Evolutionary conservation across 2,329 filamentous ascomycete genomes (phyloP).

Genomic region (Diplodia intermedia): DNA sequence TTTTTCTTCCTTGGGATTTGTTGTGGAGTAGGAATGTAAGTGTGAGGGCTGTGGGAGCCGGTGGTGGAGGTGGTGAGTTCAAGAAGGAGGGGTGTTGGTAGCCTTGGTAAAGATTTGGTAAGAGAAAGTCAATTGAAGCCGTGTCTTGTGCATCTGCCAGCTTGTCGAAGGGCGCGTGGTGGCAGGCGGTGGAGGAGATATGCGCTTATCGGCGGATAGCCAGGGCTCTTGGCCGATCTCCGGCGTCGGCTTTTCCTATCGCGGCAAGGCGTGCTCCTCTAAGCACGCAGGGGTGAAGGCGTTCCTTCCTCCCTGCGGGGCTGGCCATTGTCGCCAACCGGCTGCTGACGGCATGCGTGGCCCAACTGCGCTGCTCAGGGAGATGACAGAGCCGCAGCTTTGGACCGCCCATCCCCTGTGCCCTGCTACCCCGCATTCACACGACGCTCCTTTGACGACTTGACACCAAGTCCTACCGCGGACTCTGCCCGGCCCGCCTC

Average conservation of each 20-base stretch:
- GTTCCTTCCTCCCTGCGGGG: neutral
- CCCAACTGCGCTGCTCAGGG: neutral
- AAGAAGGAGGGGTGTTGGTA: neutral
- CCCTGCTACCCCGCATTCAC: neutral
- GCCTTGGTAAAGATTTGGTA: slow-evolving; percentile 3
- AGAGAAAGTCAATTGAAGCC: slow-evolving; percentile 12
- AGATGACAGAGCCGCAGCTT: neutral
- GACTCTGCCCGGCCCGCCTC: neutral
- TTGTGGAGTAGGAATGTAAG: neutral
- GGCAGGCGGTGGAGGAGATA: slow-evolving; percentile 15
- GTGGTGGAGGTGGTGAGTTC: neutral
- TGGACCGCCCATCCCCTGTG: neutral
- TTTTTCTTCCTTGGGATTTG: neutral
- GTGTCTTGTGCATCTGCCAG: neutral
- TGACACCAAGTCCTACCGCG: neutral
- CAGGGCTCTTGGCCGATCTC: slow-evolving; percentile 25
- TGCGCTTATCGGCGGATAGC: slow-evolving; percentile 27
- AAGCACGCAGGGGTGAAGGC: slow-evolving; percentile 7
- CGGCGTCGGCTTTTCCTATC: slow-evolving; percentile 23
- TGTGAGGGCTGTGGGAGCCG: neutral
- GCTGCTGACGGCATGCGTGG: neutral
- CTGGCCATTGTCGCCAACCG: neutral
- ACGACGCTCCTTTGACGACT: neutral
- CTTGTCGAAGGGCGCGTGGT: slow-evolving; percentile 9
- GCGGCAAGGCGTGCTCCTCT: slow-evolving; percentile 1